Base-by-base conservation (phyloP, 805 yeast species). In the Cyberlindnera subsufficiens region DNA sequence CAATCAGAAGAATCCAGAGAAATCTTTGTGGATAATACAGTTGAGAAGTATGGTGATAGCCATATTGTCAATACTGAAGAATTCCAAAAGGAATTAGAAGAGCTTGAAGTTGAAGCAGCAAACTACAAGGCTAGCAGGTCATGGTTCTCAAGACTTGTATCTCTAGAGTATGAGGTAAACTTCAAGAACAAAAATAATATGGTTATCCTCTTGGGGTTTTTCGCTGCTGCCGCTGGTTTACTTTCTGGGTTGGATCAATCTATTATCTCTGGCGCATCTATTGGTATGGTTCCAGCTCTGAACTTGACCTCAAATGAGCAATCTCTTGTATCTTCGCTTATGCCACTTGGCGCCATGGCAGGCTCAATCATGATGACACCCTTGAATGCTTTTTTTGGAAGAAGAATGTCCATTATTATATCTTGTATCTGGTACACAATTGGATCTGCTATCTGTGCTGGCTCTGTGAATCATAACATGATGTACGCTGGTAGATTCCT, bases 331-430 rank as follows among this genome's bases (percentile, higher is more conserved):
- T 69, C 77, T 32, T 67, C 82, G 25, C 67, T 77, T 42, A 77
- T 80, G 82, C 86, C 86, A n/a, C 61, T 80, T 37, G 86, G 86
- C 50, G 86, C 83, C 30, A 72, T 80, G 60, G 72, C 73, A 25
- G 86, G 87, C 38, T 74, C 82, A 43, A 64, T 80, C 32, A 54
- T 77, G 44, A 68, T 80, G 69, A 70, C 83, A 3, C 84, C 84
- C 4, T 59, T 76, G 48, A 77, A 72, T 54, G 78, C 76, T 53
- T 58, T 43, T 43, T 63, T 77, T 36, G 86, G 86, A 15, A 71
- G 86, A 58, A 71, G 77, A 49, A 60, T 66, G 45, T 65, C 83
- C 9, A 69, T 80, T 52, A 67, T 78, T 42, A 60, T 75, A 42
- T 74, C 84, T 4, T 77, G 82, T 67, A 48, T 78, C 33, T 69